These are phyloP conservation scores for Phylloporus rhodoxanthus DNA, from an alignment of 768 basidiomycete species.

Conservation along the genomic window DNA sequence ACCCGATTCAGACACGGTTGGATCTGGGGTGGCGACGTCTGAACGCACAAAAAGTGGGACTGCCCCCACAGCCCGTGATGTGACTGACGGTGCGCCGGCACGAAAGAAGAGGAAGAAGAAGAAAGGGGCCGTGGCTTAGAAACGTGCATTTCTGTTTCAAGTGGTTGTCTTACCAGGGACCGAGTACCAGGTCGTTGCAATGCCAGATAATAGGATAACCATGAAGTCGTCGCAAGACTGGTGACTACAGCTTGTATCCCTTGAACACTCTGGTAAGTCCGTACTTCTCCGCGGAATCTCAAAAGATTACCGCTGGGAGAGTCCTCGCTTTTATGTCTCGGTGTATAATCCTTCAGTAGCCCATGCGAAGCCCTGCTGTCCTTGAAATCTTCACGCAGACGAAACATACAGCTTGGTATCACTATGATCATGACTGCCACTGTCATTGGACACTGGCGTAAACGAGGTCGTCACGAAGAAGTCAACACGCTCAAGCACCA, in stretches of 20 bases:
- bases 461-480: no score
- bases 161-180: background rate
- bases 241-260: background rate
- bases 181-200: background rate
- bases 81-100: slow-evolving; percentile 1
- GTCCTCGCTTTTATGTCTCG: background rate
- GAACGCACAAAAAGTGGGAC: background rate
- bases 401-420: no score
- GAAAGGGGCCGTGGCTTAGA: background rate
- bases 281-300: background rate
- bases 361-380: background rate
- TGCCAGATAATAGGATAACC: background rate
- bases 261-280: background rate
- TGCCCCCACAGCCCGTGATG: background rate
- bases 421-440: no score
- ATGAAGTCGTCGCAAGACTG: background rate
- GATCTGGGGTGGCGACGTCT: background rate
- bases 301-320: background rate
- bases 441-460: no score
- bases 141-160: background rate
- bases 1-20: slow-evolving; percentile 8
- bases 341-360: no score
- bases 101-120: slow-evolving; percentile 24
- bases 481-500: no score
- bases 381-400: no score